Conservation (phyloP, 805 yeast genomes). For the Kazachstania bromeliacearum region DNA sequence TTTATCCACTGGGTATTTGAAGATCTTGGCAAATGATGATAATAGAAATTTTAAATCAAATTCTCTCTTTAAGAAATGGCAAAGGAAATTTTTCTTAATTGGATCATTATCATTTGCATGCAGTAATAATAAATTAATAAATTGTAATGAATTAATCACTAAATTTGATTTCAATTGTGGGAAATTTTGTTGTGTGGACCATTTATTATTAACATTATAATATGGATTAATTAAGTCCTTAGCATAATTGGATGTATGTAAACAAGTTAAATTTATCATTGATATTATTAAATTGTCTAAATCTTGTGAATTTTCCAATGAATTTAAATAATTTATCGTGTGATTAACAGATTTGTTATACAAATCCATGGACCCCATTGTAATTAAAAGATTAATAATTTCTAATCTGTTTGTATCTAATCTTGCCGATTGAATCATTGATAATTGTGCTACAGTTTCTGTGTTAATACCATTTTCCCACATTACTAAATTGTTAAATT, state of each 20-base stretch:
- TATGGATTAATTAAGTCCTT: conserved; percentile 25
- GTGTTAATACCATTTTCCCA: conserved; percentile 74
- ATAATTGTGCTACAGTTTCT: conserved; percentile 20
- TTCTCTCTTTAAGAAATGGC: conserved; percentile 43
- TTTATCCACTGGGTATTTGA: conserved; percentile 37
- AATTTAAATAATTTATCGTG: too few species aligned
- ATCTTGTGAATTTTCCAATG: neutral
- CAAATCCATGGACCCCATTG: conserved; percentile 52
- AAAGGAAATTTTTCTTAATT: conserved; percentile 3
- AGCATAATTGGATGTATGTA: conserved; percentile 35
- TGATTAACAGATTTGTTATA: conserved; percentile 29
- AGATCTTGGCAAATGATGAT: conserved; percentile 38
- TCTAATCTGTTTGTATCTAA: conserved; percentile 61
- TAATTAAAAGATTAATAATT: conserved; percentile 49
- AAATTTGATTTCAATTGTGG: conserved; percentile 32
- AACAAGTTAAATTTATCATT: conserved; percentile 51
- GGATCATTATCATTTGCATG: conserved; percentile 2
- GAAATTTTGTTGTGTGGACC: conserved; percentile 15
- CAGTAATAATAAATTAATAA: conserved; percentile 42
- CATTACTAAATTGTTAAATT: conserved; percentile 17
- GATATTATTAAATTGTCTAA: conserved; percentile 29
- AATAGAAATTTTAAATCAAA: conserved; percentile 44
- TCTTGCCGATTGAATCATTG: conserved; percentile 29
- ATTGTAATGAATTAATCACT: conserved; percentile 49
- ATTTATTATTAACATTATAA: conserved; percentile 9